Conservation (phyloP, 352 stramenopile species). For the Blastocystis sp. region DNA sequence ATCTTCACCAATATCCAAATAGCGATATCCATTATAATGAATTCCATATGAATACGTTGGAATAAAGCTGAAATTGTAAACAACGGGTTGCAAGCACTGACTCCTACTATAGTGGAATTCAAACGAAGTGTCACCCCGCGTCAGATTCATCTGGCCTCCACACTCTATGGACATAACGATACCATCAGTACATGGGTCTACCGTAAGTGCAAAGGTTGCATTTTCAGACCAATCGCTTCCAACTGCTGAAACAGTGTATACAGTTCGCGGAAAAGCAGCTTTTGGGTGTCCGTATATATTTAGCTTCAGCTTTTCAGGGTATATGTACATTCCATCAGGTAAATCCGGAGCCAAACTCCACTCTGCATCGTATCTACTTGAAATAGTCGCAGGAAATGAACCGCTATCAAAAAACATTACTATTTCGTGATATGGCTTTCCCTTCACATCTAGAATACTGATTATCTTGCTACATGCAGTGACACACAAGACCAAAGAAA, state of each 20-base stretch:
- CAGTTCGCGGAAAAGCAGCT: not conserved
- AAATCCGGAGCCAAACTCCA: not conserved
- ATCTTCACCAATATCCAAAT: too few species aligned
- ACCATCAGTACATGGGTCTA: not conserved
- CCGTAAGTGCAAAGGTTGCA: not conserved
- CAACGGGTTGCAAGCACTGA: not conserved
- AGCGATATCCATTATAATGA: too few species aligned
- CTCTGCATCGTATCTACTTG: not conserved
- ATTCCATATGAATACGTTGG: too few species aligned
- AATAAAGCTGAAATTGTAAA: not conserved
- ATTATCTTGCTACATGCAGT: not conserved
- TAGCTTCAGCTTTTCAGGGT: not conserved
- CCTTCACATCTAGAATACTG: too few species aligned
- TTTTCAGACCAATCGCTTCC: not conserved
- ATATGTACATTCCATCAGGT: not conserved
- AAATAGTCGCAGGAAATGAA: not conserved
- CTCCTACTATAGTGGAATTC: not conserved
- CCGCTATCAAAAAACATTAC: too few species aligned
- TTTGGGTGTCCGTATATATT: not conserved
- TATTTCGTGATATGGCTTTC: too few species aligned
- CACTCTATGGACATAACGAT: not conserved
- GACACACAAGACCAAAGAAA: not conserved
- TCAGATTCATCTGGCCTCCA: not conserved
- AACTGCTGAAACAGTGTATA: not conserved
- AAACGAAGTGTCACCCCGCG: not conserved